phyloP scores from a whole-genome alignment of 495 filamentous ascomycete species.

The Xylaria scruposa region DNA sequence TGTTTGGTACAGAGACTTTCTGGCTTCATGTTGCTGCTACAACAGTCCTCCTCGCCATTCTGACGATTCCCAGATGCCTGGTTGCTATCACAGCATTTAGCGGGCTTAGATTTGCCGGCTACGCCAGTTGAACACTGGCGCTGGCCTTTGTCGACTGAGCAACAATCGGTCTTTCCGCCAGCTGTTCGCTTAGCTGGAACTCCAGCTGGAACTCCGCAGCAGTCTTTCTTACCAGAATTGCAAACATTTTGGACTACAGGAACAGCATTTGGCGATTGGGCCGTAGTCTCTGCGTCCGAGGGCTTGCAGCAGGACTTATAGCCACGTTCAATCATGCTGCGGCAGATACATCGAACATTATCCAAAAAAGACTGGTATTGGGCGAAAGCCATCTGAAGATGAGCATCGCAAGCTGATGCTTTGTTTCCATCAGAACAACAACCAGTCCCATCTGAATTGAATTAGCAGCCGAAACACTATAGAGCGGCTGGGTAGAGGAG shows the following conservation, averaged over 20 bases:
- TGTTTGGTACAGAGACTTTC: neutral
- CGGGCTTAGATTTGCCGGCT: neutral
- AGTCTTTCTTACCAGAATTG: conserved; percentile 1
- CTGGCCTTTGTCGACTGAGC: neutral
- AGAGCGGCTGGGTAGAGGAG: neutral
- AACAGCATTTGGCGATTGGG: neutral
- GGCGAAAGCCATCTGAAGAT: conserved; percentile 22
- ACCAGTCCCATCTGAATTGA: neutral
- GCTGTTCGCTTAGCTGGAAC: neutral
- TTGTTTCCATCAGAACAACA: neutral
- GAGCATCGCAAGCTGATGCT: conserved; percentile 16
- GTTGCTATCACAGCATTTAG: neutral
- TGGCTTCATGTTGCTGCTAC: neutral
- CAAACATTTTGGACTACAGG: neutral
- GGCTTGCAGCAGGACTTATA: conserved; percentile 21
- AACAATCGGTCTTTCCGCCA: neutral
- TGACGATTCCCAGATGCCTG: neutral
- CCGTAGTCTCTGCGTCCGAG: neutral
- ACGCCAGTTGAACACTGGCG: neutral
- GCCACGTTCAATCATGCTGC: conserved; percentile 25
- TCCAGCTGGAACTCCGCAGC: neutral
- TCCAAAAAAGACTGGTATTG: conserved; percentile 25
- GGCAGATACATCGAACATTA: conserved; percentile 23
- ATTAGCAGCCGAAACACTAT: neutral
- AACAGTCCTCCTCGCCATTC: neutral